A percentile compares a stretch with the other conserved stretches of the same genome.
phyloP scores from a whole-genome alignment of 2,329 filamentous ascomycete species.

The Neodidymelliopsis sp. region DNA sequence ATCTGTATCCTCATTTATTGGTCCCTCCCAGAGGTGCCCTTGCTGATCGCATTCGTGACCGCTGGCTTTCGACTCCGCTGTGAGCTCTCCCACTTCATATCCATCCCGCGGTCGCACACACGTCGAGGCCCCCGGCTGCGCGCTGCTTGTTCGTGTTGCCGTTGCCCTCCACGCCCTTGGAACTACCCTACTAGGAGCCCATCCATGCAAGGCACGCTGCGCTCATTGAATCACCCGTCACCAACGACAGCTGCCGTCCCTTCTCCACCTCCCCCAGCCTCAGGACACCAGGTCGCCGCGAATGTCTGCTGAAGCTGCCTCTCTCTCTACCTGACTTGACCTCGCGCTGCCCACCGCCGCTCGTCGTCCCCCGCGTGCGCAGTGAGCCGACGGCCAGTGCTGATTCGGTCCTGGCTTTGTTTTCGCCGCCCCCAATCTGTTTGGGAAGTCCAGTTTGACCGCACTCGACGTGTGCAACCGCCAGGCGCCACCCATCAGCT shows the following conservation, averaged over 20 bases:
- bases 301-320: constrained; percentile 16
- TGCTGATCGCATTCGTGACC: constrained; percentile 20
- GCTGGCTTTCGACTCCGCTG: constrained; percentile 29
- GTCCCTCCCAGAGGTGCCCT: constrained; percentile 26
- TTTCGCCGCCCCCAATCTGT: constrained; percentile 26
- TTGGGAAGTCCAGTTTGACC: constrained; percentile 23
- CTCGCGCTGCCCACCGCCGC: constrained; percentile 9
- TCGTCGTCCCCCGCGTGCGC: constrained; percentile 8
- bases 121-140: constrained; percentile 38
- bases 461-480: constrained; percentile 36
- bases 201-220: constrained; percentile 49
- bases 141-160: constrained; percentile 32
- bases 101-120: constrained; percentile 39
- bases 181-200: constrained; percentile 27
- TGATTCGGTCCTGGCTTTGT: constrained; percentile 21
- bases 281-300: constrained; percentile 25
- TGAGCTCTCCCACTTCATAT: constrained; percentile 30
- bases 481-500: constrained; percentile 30
- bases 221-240: constrained; percentile 36
- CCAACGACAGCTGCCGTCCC: constrained; percentile 30
- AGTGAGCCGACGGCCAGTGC: constrained; percentile 3
- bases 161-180: constrained; percentile 33
- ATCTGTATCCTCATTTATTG: constrained; percentile 38
- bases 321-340: constrained; percentile 6
- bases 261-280: constrained; percentile 20